phyloP scores from a whole-genome alignment of 2,329 filamentous ascomycete genomes.

The Pyricularia grisea region DNA sequence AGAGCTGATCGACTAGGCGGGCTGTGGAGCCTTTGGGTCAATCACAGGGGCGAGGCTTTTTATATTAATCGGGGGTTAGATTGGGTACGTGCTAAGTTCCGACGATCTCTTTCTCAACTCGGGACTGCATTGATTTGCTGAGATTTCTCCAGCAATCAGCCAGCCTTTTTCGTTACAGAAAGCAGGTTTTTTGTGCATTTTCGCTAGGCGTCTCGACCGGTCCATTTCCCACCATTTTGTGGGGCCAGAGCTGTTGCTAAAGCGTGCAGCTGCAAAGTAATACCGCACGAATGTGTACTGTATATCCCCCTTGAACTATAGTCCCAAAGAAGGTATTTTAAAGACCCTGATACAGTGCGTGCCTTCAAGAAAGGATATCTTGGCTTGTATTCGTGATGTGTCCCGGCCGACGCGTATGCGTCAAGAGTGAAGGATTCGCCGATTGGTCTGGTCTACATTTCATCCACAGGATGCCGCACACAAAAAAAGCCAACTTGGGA shows the following conservation, averaged over 20 bases:
- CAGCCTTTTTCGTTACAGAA: neutral
- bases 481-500: neutral
- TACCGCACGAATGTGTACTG: no score
- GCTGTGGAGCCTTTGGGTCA: neutral
- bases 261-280: no score
- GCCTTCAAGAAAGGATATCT: neutral
- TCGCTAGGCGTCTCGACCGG: neutral
- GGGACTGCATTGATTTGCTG: neutral
- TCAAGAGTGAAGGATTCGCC: neutral
- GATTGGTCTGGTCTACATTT: neutral
- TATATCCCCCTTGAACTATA: no score
- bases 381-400: neutral
- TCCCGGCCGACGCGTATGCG: neutral
- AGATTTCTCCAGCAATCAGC: neutral
- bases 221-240: neutral
- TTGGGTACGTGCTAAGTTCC: neutral
- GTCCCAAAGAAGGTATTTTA: no score
- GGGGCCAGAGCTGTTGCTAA: no score
- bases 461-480: neutral
- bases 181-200: neutral
- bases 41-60: neutral
- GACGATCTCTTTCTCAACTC: neutral
- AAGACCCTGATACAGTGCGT: neutral
- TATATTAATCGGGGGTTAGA: neutral
- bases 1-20: neutral